These are phyloP conservation scores for Colletotrichum chlorophyti DNA, from an alignment of 2,329 filamentous ascomycete genomes.

Conservation along the genomic window DNA sequence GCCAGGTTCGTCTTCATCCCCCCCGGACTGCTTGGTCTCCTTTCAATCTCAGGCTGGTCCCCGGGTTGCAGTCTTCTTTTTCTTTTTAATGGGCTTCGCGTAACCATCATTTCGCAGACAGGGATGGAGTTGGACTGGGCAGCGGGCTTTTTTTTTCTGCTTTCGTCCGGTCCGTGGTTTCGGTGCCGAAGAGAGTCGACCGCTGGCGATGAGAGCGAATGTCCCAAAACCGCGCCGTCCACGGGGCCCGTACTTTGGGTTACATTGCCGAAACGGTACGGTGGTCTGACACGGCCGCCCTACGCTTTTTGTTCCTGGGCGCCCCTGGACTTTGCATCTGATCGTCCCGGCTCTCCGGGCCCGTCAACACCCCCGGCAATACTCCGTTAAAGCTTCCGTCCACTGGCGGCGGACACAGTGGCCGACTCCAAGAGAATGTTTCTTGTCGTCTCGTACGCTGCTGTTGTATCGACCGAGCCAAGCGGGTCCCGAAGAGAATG, in stretches of 20 bases:
- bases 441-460: slow-evolving; percentile 12
- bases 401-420: not conserved
- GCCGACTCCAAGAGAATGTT: not conserved
- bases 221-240: slow-evolving; percentile 17
- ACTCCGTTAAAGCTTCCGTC: slow-evolving; percentile 4
- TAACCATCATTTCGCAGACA: too few relatives aligned
- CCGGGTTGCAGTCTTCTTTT: too few relatives aligned
- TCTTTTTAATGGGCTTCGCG: too few relatives aligned
- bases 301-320: slow-evolving; percentile 13
- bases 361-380: not conserved
- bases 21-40: too few relatives aligned
- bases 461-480: not conserved
- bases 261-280: slow-evolving; percentile 15
- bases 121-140: not conserved
- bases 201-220: not conserved
- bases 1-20: too few relatives aligned
- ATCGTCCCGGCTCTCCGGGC: slow-evolving; percentile 19
- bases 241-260: slow-evolving; percentile 5
- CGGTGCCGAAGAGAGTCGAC: slow-evolving; percentile 18
- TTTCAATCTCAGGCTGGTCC: too few relatives aligned
- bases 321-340: slow-evolving; percentile 18
- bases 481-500: not conserved
- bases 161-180: slow-evolving; percentile 10
- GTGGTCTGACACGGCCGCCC: slow-evolving; percentile 5
- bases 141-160: not conserved